phyloP scores from a whole-genome alignment of 1,284 basidiomycete species.

The Marasmius fiardii region DNA sequence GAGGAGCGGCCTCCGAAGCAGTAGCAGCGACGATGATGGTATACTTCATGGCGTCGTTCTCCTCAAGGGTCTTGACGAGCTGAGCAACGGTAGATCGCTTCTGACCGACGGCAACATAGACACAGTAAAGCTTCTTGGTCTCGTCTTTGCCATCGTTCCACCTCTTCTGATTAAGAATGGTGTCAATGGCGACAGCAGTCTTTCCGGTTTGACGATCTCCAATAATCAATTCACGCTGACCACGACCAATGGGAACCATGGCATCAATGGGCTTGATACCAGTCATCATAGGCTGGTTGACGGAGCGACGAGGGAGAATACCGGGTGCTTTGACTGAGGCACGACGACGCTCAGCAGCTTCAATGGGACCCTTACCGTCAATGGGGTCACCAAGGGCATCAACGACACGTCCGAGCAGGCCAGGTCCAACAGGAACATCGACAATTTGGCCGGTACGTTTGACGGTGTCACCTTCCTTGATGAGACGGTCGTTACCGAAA shows the following conservation, averaged over 20 bases:
- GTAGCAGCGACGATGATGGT: constrained; percentile 98
- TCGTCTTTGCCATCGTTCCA: constrained; percentile 99
- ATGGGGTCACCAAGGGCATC: constrained; percentile 99
- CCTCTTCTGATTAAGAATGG: constrained; percentile 99
- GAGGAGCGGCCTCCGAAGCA: constrained; percentile 96
- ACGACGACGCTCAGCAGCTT: constrained; percentile 90
- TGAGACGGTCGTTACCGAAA: constrained; percentile 99
- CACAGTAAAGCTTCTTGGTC: constrained; percentile 98
- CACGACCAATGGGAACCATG: constrained; percentile 99
- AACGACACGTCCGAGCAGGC: constrained; percentile 96
- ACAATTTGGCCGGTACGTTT: constrained; percentile 99
- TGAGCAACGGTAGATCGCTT: constrained; percentile 99
- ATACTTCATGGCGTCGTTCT: constrained; percentile 99
- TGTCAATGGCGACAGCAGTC: constrained; percentile 98
- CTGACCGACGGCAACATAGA: constrained; percentile 98
- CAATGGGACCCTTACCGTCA: constrained; percentile 98
- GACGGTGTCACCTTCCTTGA: constrained; percentile 99
- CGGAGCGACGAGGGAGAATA: constrained; percentile 98
- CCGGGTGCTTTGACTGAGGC: constrained; percentile 98
- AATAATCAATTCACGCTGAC: constrained; percentile 99
- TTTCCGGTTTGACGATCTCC: constrained; percentile 99
- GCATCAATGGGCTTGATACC: constrained; percentile 99
- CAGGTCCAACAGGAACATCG: constrained; percentile 97
- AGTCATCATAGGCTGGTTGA: constrained; percentile 99
- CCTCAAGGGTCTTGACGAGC: constrained; percentile 98